Base-by-base conservation (phyloP, 2,329 filamentous ascomycete genomes). In the Sporothrix dimorphospora region DNA sequence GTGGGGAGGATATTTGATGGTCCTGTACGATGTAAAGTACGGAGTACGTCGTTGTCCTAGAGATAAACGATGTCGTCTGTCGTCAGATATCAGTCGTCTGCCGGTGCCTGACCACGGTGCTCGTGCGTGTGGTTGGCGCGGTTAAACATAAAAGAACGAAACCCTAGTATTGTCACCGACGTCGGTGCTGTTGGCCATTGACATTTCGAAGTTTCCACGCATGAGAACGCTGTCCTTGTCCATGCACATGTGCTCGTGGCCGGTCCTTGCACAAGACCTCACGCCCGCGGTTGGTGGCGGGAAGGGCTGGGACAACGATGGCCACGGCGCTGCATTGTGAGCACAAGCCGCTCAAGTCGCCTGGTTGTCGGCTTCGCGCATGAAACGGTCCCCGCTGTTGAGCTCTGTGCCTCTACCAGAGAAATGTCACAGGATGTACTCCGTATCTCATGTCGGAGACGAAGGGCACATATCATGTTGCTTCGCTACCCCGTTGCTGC, bases 381-480 rank as follows among this genome's bases (percentile, higher is more conserved):
- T 57, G 49, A 57, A 69, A 57, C 49, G 45, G 34, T 14, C 49
- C 67, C 67, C 49, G 47, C 63, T 19, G 45, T 21, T 24, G 45
- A 67, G 65, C 30, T 38, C 65, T 49, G 65, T 66, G 63, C 16
- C 8, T 30, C 8, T 51, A 53, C 47, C 49, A 69, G 12, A 68
- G 65, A 68, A 69, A 51, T 4, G 53, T 16, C n/a, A 57, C n/a
- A 42, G 21, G 21, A 45, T 27, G 38, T 4, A 42, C n/a, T 11
- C 16, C 14, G 51, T 27, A 27, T 24, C 19, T 14, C 19, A 47
- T 47, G 3, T 30, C 34, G 27, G 34, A 57, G 27, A 34, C 27
- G 57, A 40, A 21, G 12, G 24, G 24, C 40, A 45, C 42, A 49
- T 24, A 47, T 49, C 24, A 38, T 45, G 6, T 42, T 34, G 42